Conservation (phyloP, 2,329 filamentous ascomycete species). For the Ophiocordyceps sinensis region DNA sequence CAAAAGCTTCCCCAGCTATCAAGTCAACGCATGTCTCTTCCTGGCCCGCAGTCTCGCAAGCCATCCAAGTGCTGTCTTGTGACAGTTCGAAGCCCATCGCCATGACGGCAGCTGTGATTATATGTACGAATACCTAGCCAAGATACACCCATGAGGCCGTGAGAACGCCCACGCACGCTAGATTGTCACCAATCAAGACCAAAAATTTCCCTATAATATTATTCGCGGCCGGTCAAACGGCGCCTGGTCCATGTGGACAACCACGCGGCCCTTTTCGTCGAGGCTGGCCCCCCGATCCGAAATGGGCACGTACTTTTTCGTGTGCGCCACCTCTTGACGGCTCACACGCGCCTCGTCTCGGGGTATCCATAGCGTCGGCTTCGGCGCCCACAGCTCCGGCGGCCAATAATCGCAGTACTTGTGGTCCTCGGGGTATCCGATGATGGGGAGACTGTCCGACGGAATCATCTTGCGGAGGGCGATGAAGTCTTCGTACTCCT, state of each 20-base stretch:
- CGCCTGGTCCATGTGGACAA: constrained; percentile 22
- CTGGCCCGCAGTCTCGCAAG: too few relatives aligned
- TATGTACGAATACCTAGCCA: too few relatives aligned
- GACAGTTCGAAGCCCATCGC: too few relatives aligned
- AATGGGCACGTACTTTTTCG: constrained; percentile 57
- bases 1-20: too few relatives aligned
- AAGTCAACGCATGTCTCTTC: too few relatives aligned
- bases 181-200: too few relatives aligned
- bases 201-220: constrained; percentile 5
- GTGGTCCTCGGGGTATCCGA: constrained; percentile 34
- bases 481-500: constrained; percentile 60
- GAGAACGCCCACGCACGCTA: too few relatives aligned
- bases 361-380: constrained; percentile 73
- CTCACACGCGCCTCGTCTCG: constrained; percentile 61
- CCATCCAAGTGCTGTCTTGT: too few relatives aligned
- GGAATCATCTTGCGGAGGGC: constrained; percentile 58
- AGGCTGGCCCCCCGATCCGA: constrained; percentile 40
- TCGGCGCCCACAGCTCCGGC: constrained; percentile 40
- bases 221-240: constrained; percentile 19
- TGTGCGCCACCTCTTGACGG: constrained; percentile 62
- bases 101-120: too few relatives aligned
- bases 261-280: constrained; percentile 18
- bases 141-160: too few relatives aligned
- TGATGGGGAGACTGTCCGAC: constrained; percentile 25
- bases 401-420: constrained; percentile 56